phyloP scores from a whole-genome alignment of 345 rosid species.

The Rhodamnia argentea region DNA sequence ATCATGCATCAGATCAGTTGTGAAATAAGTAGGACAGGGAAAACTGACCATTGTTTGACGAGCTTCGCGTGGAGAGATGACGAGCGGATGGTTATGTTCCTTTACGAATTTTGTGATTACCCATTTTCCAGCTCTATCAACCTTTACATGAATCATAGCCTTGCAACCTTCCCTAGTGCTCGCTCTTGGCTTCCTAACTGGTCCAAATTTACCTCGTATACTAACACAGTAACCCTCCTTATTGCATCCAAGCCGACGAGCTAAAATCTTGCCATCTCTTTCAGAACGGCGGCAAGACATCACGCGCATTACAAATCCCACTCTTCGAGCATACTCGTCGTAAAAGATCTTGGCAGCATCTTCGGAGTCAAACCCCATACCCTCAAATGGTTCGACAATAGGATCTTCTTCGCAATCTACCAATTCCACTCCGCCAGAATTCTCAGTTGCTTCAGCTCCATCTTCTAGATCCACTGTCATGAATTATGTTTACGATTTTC shows the following conservation, averaged over 20 bases:
- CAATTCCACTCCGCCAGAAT: slow-evolving; percentile 21
- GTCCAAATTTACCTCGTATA: slow-evolving; percentile 60
- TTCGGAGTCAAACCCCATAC: slow-evolving; percentile 85
- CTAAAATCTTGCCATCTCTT: slow-evolving; percentile 81
- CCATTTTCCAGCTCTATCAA: slow-evolving; percentile 70
- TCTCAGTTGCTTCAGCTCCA: slow-evolving; percentile 21
- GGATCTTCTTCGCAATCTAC: slow-evolving; percentile 19
- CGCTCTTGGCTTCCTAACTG: slow-evolving; percentile 58
- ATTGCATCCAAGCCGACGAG: slow-evolving; percentile 86
- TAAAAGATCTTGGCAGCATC: slow-evolving; percentile 81
- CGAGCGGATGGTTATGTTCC: slow-evolving; percentile 86
- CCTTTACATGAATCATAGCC: slow-evolving; percentile 84
- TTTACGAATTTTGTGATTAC: slow-evolving; percentile 68
- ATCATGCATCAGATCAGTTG: neutral
- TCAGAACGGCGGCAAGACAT: slow-evolving; percentile 94
- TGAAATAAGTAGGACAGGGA: neutral
- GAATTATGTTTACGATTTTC: neutral
- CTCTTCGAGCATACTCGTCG: slow-evolving; percentile 64
- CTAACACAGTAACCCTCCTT: slow-evolving; percentile 70
- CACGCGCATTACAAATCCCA: slow-evolving; percentile 92
- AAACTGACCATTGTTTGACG: slow-evolving; percentile 68
- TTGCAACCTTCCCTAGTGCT: slow-evolving; percentile 91
- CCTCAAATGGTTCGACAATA: slow-evolving; percentile 52
- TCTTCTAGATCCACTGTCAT: slow-evolving; percentile 18
- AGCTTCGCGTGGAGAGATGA: slow-evolving; percentile 63